Base-by-base conservation (phyloP, 768 basidiomycete species). In the Pseudohyphozyma bogoriensis region DNA sequence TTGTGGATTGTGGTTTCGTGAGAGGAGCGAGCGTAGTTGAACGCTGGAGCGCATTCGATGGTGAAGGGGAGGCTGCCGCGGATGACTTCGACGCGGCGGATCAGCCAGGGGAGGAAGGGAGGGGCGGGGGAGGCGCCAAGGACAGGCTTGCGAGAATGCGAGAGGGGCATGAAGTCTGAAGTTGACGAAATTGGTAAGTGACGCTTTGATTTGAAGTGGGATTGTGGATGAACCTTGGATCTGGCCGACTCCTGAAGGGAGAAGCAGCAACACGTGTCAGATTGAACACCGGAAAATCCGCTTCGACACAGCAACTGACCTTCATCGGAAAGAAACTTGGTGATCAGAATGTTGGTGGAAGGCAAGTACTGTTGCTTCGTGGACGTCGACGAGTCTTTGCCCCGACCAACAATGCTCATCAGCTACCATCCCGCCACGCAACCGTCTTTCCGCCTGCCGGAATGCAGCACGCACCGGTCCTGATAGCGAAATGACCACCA, bases 11-110 rank as follows among this genome's bases (percentile, higher is more conserved):
- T 72, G 1, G 86, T 85, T 11, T 78, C 80, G 73, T 97, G 93
- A 3, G 77, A 51, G 51, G 83, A 80, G 16, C 86, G 80, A 1
- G 89, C 91, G 69, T 99, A 99, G 73, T 95, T 85, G 82, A 99
- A 99, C 0, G 91, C 93, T 0, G 93, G 93, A 0, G 89, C 89
- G 68, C 89, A 91, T 76, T 97, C 88, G 26, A 96, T 79, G 59
- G 82, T 79, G 55, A 93, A 77, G 0, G 87, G 84, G 35, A 95
- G 77, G 10, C 72, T 79, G 1, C 93, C 93, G 22, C 93, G 85
- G 65, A 96, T 82, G 60, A 88, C 85, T 77, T 86, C 73, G 46
- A 92, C 82, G 51, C 85, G 83, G 1, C 89, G 83, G 59, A 89
- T 78, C 47, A 92, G 78, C 89, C 89, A 92, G 28, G 83, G 84